These are phyloP conservation scores for Yamadazyma dendronema DNA, from an alignment of 1,139 yeast genomes.

Conservation along the genomic window DNA sequence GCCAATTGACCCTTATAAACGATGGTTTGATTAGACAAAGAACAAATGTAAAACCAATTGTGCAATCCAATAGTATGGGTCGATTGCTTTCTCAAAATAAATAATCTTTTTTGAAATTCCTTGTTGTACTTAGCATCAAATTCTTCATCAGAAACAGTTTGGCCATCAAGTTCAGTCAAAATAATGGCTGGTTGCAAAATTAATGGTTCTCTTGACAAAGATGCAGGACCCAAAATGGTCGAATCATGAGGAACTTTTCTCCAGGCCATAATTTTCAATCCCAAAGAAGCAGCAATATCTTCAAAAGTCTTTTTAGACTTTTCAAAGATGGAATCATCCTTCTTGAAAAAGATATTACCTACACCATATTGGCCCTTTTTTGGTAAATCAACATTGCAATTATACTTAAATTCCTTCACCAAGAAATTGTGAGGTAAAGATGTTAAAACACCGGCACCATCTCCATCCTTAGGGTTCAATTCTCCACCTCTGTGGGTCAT, in stretches of 20 bases:
- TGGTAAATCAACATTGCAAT: slow-evolving; percentile 62
- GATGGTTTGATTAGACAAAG: slow-evolving; percentile 82
- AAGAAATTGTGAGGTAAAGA: slow-evolving; percentile 90
- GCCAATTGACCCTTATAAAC: slow-evolving; percentile 98
- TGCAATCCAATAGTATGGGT: slow-evolving; percentile 90
- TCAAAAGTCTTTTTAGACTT: slow-evolving; percentile 78
- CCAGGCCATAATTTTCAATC: slow-evolving; percentile 88
- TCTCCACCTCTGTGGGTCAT: slow-evolving; percentile 99
- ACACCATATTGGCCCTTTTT: slow-evolving; percentile 86
- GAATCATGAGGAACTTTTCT: slow-evolving; percentile 95
- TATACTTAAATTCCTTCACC: slow-evolving; percentile 74
- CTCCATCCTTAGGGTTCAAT: slow-evolving; percentile 95
- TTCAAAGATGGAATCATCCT: slow-evolving; percentile 64
- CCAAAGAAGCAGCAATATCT: slow-evolving; percentile 71
- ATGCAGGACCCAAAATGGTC: slow-evolving; percentile 90
- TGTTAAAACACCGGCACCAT: slow-evolving; percentile 96
- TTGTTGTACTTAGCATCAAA: slow-evolving; percentile 59
- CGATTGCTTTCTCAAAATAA: slow-evolving; percentile 83
- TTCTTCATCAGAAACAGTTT: slow-evolving; percentile 45
- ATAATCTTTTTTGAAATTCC: slow-evolving; percentile 79
- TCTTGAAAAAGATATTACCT: slow-evolving; percentile 90
- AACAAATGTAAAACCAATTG: slow-evolving; percentile 97
- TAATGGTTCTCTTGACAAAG: slow-evolving; percentile 87
- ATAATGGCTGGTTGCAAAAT: slow-evolving; percentile 89
- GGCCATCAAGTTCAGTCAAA: slow-evolving; percentile 54